Evolutionary conservation across 2,329 filamentous ascomycete species (phyloP).

Genomic region (Diaporthe sp.): DNA sequence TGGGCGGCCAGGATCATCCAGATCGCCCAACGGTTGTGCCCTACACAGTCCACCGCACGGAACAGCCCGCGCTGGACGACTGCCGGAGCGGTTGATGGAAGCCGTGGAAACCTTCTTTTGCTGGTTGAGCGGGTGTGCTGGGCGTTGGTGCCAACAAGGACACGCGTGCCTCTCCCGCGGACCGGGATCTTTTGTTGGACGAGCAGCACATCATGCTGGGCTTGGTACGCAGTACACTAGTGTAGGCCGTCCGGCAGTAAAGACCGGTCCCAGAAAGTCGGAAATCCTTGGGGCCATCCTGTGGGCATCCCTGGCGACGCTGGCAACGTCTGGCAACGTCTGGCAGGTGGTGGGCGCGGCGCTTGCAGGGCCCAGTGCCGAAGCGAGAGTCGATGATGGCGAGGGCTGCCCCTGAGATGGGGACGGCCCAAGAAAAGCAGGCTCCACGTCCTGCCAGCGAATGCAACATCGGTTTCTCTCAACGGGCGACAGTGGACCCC

Average conservation of each 20-base stretch:
- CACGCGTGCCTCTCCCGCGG: not conserved
- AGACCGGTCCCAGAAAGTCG: conserved; percentile 21
- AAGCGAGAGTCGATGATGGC: not conserved
- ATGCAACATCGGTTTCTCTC: conserved; percentile 8
- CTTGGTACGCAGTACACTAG: not conserved
- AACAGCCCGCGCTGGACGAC: not conserved
- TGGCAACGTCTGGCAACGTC: not conserved
- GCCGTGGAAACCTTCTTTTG: not conserved
- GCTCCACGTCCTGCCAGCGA: not conserved
- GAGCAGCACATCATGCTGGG: not conserved
- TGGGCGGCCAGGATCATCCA: not conserved
- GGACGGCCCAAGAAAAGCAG: not conserved
- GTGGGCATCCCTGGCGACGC: not conserved
- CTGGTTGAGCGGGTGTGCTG: not conserved
- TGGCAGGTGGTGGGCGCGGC: not conserved
- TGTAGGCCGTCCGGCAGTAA: not conserved
- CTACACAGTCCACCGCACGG: not conserved
- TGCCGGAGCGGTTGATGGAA: not conserved
- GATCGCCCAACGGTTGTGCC: conserved; percentile 13
- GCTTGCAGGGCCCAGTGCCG: conserved; percentile 16
- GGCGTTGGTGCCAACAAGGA: not conserved
- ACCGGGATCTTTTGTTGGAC: not conserved
- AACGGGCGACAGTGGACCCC: conserved; percentile 32
- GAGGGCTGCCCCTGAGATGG: conserved; percentile 15
- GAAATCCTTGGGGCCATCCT: not conserved